Evolutionary conservation across 495 filamentous ascomycete species (phyloP).

Genomic region (Hyaloscypha finlandica): DNA sequence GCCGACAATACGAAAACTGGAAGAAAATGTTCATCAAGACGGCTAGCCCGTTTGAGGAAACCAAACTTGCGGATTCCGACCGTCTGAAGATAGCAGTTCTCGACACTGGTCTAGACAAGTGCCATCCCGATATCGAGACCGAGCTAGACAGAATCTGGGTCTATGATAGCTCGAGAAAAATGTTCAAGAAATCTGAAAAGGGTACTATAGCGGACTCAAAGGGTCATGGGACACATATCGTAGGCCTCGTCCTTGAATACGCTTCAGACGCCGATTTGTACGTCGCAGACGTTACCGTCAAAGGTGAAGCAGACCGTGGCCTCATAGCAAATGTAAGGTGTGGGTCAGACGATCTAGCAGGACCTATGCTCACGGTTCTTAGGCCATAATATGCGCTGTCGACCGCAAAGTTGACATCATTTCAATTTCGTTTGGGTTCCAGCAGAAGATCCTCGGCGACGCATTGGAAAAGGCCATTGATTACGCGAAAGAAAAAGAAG

Average conservation of each 20-base stretch:
- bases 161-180: too few relatives aligned
- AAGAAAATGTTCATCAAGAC: too few relatives aligned
- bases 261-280: constrained; percentile 26
- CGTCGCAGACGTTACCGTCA: constrained; percentile 13
- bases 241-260: constrained; percentile 11
- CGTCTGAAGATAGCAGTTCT: constrained; percentile 30
- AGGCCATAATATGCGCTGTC: constrained; percentile 26
- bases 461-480: constrained; percentile 18
- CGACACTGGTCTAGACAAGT: constrained; percentile 27
- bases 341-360: too few relatives aligned
- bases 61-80: too few relatives aligned
- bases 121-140: not conserved
- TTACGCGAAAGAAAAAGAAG: constrained; percentile 14
- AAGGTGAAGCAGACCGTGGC: not conserved
- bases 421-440: constrained; percentile 30
- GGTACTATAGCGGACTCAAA: not conserved
- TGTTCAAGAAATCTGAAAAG: not conserved
- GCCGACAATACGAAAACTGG: too few relatives aligned
- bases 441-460: not conserved
- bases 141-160: too few relatives aligned
- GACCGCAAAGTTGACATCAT: constrained; percentile 29
- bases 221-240: constrained; percentile 17
- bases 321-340: not conserved
- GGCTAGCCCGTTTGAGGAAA: too few relatives aligned
- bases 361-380: not conserved